Percentiles rank a stretch among this genome's conserved stretches.
phyloP scores from a whole-genome alignment of 495 filamentous ascomycete genomes.

The Wilcoxina mikolae region DNA sequence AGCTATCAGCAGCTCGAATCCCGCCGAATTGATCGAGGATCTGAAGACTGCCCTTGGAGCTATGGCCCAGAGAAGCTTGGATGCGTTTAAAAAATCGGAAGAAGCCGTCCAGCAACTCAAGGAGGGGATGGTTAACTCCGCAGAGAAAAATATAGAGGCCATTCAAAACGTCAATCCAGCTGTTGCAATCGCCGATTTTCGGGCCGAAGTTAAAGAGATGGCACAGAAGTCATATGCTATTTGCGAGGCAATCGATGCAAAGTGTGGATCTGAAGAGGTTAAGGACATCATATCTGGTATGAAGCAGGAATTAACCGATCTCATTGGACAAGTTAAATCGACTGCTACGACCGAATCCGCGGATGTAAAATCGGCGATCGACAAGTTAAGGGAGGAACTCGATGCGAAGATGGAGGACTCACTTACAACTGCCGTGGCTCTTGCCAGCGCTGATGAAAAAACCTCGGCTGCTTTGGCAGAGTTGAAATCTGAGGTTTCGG shows the following conservation, averaged over 20 bases:
- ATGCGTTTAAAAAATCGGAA: conserved; percentile 31
- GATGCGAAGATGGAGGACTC: conserved; percentile 21
- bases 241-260: conserved; percentile 15
- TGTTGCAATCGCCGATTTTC: conserved; percentile 16
- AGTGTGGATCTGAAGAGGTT: conserved; percentile 13
- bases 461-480: conserved; percentile 15
- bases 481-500: conserved; percentile 18
- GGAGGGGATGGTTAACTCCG: conserved; percentile 36
- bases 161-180: conserved; percentile 16
- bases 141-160: conserved; percentile 14
- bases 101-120: conserved; percentile 65
- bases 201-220: conserved; percentile 20
- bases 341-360: conserved; percentile 15
- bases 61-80: conserved; percentile 25
- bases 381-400: conserved; percentile 16
- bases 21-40: conserved; percentile 47
- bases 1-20: conserved; percentile 33
- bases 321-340: conserved; percentile 15
- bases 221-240: conserved; percentile 12
- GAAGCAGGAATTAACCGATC: conserved; percentile 19
- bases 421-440: conserved; percentile 16
- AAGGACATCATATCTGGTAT: conserved; percentile 13
- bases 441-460: conserved; percentile 15
- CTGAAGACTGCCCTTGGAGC: conserved; percentile 53
- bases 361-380: conserved; percentile 15